Percentiles rank a stretch among this genome's conserved stretches.
Conservation (phyloP, 768 basidiomycete species). For the Lentinula sp. region DNA sequence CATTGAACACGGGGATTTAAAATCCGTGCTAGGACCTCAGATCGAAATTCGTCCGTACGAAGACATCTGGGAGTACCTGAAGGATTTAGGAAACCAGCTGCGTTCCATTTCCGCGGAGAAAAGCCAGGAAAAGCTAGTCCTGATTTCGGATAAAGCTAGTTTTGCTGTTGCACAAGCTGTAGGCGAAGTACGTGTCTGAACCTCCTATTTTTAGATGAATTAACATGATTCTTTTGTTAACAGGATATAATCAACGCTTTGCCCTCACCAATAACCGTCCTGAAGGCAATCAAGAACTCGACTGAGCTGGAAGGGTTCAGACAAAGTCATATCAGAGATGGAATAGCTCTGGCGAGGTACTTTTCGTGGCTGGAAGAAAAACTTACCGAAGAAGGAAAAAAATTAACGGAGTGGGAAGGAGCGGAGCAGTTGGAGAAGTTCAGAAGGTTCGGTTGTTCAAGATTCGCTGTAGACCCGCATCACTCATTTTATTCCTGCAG, state of each 20-base stretch:
- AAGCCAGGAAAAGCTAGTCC: slow-evolving; percentile 46
- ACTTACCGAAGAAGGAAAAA: slow-evolving; percentile 47
- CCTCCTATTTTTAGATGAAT: not conserved
- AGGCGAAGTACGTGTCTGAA: slow-evolving; percentile 43
- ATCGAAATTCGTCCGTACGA: slow-evolving; percentile 71
- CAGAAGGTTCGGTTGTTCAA: slow-evolving; percentile 56
- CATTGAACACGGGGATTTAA: slow-evolving; percentile 34
- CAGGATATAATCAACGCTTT: slow-evolving; percentile 54
- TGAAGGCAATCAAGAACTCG: slow-evolving; percentile 77
- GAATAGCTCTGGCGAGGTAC: slow-evolving; percentile 80
- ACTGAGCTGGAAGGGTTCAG: slow-evolving; percentile 89
- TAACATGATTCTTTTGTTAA: slow-evolving; percentile 3
- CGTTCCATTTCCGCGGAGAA: not conserved
- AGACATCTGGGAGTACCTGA: slow-evolving; percentile 58
- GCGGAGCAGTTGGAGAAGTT: slow-evolving; percentile 75
- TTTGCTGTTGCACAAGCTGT: slow-evolving; percentile 79
- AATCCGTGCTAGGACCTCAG: slow-evolving; percentile 38
- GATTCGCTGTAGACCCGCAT: not conserved
- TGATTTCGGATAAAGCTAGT: slow-evolving; percentile 73
- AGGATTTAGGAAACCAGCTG: slow-evolving; percentile 27
- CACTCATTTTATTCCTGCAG: slow-evolving; percentile 27
- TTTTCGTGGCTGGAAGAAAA: slow-evolving; percentile 94
- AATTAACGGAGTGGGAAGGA: slow-evolving; percentile 73
- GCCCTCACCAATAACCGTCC: slow-evolving; percentile 69
- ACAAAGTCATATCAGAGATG: slow-evolving; percentile 83